A percentile compares a stretch with the other conserved stretches of the same genome.
These are phyloP conservation scores for Vigna radiata DNA, from an alignment of 306 rosid species.

Conservation along the genomic window DNA sequence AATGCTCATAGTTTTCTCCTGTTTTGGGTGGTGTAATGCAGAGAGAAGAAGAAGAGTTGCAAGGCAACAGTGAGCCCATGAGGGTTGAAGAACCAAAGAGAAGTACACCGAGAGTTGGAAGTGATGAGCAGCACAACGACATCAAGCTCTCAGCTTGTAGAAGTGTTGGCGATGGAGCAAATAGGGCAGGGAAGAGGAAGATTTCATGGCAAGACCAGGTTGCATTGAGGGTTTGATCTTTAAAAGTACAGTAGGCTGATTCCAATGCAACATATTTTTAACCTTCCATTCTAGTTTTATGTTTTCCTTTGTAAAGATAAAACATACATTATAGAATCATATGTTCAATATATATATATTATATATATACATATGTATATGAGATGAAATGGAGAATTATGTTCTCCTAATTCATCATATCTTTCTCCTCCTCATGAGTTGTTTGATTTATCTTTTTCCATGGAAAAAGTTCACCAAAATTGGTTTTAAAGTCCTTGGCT, in stretches of 20 bases:
- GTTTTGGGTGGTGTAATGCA: conserved; percentile 37
- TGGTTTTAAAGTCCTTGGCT: conserved; percentile 15
- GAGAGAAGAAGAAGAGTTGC: conserved; percentile 91
- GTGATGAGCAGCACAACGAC: conserved; percentile 70
- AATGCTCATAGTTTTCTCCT: conserved; percentile 29
- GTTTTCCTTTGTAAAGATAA: conserved; percentile 61
- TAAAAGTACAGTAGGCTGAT: conserved; percentile 34
- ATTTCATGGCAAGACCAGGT: conserved; percentile 99
- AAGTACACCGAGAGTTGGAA: conserved; percentile 60
- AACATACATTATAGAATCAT: conserved; percentile 45
- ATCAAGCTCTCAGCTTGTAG: conserved; percentile 77
- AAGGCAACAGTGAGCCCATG: conserved; percentile 57
- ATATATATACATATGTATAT: background rate
- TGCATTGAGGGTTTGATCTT: conserved; percentile 85
- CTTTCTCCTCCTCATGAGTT: background rate
- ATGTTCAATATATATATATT: conserved; percentile 48
- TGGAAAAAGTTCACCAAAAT: conserved; percentile 16
- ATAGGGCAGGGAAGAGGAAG: conserved; percentile 86
- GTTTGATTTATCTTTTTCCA: conserved; percentile 12
- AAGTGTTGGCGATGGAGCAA: conserved; percentile 73
- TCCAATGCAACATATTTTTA: conserved; percentile 45
- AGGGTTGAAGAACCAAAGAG: conserved; percentile 71
- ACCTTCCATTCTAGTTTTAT: conserved; percentile 43
- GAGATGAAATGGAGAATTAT: conserved; percentile 57
- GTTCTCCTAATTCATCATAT: conserved; percentile 47